Evolutionary conservation across 768 basidiomycete genomes (phyloP).

Genomic region (Chalciporus piperatus): DNA sequence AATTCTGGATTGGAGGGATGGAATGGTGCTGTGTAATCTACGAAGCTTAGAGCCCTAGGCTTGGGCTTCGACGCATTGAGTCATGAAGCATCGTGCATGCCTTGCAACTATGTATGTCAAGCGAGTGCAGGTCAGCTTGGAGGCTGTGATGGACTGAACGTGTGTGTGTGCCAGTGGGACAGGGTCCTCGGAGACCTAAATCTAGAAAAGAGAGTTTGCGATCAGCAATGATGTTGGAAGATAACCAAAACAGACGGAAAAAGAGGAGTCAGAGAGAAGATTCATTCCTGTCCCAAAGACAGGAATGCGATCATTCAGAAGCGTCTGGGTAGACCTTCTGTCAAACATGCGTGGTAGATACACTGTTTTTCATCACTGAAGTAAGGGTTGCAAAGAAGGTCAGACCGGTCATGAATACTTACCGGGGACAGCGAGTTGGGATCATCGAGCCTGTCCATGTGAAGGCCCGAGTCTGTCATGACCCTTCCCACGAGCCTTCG

Average conservation of each 20-base stretch:
- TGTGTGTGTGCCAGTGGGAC: neutral
- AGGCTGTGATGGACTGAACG: neutral
- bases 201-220: neutral
- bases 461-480: too few relatives aligned
- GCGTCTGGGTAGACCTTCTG: slow-evolving; percentile 28
- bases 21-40: neutral
- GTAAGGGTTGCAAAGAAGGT: neutral
- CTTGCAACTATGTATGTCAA: too few relatives aligned
- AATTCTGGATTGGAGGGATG: neutral
- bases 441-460: too few relatives aligned
- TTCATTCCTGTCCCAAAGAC: slow-evolving; percentile 14
- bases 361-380: slow-evolving; percentile 20
- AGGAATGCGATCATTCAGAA: slow-evolving; percentile 25
- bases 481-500: too few relatives aligned
- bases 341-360: slow-evolving; percentile 22
- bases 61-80: neutral
- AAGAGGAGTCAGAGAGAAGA: slow-evolving; percentile 34
- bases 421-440: neutral
- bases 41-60: neutral
- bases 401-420: neutral
- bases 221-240: slow-evolving; percentile 13
- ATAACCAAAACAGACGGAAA: neutral
- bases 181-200: neutral
- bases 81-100: neutral
- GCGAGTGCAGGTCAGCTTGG: neutral